These are phyloP conservation scores for Nigrospora sphaerica DNA, from an alignment of 2,329 filamentous ascomycete species.

Conservation along the genomic window DNA sequence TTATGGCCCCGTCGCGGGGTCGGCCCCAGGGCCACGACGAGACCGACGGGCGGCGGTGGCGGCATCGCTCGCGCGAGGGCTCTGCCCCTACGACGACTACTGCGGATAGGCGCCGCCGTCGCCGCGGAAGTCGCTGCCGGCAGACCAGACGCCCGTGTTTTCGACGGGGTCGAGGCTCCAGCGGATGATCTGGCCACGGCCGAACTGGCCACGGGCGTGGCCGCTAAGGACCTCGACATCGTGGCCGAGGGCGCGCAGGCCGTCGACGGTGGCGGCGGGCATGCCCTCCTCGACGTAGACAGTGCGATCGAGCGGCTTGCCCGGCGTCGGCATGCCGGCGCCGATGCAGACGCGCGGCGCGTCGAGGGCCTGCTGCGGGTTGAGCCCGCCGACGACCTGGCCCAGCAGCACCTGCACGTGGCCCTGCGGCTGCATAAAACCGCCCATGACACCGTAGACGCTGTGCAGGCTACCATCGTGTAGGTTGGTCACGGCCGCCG, in stretches of 20 bases:
- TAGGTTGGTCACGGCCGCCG: constrained; percentile 76
- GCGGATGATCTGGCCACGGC: constrained; percentile 79
- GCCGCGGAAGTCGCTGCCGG: constrained; percentile 79
- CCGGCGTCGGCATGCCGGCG: constrained; percentile 58
- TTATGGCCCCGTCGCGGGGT: too few species aligned
- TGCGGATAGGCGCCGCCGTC: constrained; percentile 65
- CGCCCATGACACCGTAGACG: constrained; percentile 95
- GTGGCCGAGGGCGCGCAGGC: constrained; percentile 65
- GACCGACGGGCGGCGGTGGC: too few species aligned
- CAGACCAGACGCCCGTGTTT: constrained; percentile 70
- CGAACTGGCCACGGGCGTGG: constrained; percentile 63
- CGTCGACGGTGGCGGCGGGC: constrained; percentile 56
- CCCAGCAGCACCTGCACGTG: constrained; percentile 91
- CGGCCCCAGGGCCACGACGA: too few species aligned
- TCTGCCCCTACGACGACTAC: constrained; percentile 13
- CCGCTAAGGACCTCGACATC: constrained; percentile 62
- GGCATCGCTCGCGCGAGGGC: too few species aligned
- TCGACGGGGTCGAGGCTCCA: constrained; percentile 65
- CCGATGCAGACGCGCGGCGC: constrained; percentile 87
- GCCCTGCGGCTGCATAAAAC: constrained; percentile 97
- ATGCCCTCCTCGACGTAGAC: constrained; percentile 85
- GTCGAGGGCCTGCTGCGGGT: constrained; percentile 83
- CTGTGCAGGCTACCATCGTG: constrained; percentile 69
- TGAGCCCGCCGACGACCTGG: constrained; percentile 73
- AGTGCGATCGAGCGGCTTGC: constrained; percentile 50